Conservation (phyloP, 164 flowering plant genomes). For the Berberis thunbergii region DNA sequence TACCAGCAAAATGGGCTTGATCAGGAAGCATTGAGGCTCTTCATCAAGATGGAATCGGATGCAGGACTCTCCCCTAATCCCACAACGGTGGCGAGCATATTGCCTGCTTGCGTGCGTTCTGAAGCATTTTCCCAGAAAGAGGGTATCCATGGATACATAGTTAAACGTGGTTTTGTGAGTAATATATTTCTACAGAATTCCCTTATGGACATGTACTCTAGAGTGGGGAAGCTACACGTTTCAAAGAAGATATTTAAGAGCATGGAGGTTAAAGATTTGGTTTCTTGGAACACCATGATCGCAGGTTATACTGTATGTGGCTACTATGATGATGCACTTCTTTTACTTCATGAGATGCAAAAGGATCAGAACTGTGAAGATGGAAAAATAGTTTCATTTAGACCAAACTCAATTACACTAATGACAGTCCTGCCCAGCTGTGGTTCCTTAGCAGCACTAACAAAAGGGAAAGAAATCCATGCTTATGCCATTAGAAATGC, state of each 20-base stretch:
- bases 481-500: slow-evolving; percentile 8
- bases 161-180: slow-evolving; percentile 3
- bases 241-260: slow-evolving; percentile 5
- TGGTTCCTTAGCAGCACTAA: slow-evolving; percentile 5
- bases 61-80: slow-evolving; percentile 3
- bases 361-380: not conserved
- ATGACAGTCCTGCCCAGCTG: slow-evolving; percentile 6
- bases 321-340: slow-evolving; percentile 4
- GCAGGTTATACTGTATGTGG: slow-evolving; percentile 2
- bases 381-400: not conserved
- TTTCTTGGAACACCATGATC: slow-evolving; percentile 12
- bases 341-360: slow-evolving; percentile 6
- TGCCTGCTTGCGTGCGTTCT: slow-evolving; percentile 10
- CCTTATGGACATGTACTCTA: slow-evolving; percentile 9
- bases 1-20: not conserved
- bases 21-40: slow-evolving; percentile 7
- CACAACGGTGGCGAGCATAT: slow-evolving; percentile 7
- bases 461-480: slow-evolving; percentile 9
- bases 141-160: slow-evolving; percentile 6
- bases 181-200: slow-evolving; percentile 4
- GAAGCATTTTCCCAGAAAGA: slow-evolving; percentile 2
- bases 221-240: slow-evolving; percentile 5
- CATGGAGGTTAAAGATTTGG: slow-evolving; percentile 8
- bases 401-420: slow-evolving; percentile 7
- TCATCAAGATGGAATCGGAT: slow-evolving; percentile 3